Conservation (phyloP, 108 stramenopile genomes). For the Fragilaria crotonensis region DNA sequence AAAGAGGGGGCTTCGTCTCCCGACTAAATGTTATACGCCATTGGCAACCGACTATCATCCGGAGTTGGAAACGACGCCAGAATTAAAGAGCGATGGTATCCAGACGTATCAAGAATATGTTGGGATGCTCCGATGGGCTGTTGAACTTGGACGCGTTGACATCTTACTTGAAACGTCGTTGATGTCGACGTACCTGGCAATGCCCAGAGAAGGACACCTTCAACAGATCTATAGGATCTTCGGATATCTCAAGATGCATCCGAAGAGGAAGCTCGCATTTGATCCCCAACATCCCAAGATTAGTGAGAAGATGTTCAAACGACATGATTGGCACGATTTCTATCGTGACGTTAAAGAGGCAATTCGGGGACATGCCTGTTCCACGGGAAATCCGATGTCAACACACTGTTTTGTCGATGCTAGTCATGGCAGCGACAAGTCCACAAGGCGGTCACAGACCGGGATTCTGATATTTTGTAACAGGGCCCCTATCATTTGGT, state of each 20-base stretch:
- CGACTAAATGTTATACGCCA: conserved; percentile 1
- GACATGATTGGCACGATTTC: too few species aligned
- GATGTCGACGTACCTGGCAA: conserved; percentile 16
- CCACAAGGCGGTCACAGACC: conserved; percentile 42
- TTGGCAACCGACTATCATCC: conserved; percentile 2
- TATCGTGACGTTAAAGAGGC: too few species aligned
- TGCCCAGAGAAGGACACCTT: too few species aligned
- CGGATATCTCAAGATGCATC: conserved; percentile 15
- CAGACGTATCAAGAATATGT: conserved; percentile 18
- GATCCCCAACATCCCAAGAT: too few species aligned
- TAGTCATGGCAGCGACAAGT: conserved; percentile 36
- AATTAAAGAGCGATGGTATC: not conserved
- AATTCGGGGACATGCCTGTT: too few species aligned
- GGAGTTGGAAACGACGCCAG: too few species aligned
- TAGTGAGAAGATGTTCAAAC: too few species aligned
- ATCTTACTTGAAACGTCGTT: conserved; percentile 16
- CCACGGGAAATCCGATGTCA: too few species aligned
- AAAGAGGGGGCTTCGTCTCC: not conserved
- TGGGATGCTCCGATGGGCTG: conserved; percentile 33
- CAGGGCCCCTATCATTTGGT: conserved; percentile 24
- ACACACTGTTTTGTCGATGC: too few species aligned
- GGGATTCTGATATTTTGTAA: conserved; percentile 42
- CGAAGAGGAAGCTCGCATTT: too few species aligned
- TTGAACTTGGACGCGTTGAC: too few species aligned
- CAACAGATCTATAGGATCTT: conserved; percentile 19